Conservation (phyloP, 2,329 filamentous ascomycete genomes). For the Neopestalotiopsis sp. region DNA sequence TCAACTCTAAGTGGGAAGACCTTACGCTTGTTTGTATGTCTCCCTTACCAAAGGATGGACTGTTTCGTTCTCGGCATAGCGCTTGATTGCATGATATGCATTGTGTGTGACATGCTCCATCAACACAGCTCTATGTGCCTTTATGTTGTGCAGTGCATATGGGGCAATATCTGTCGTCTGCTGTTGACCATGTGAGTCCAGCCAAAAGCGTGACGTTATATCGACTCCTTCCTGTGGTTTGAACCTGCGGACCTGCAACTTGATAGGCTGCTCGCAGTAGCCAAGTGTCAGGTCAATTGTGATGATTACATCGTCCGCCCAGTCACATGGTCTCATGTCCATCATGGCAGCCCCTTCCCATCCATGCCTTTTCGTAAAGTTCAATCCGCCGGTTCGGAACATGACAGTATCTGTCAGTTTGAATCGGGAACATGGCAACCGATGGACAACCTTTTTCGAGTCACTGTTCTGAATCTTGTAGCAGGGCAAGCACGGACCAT, state of each 20-base stretch:
- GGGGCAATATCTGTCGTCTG: conserved; percentile 38
- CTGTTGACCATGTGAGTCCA: conserved; percentile 34
- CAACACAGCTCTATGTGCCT: conserved; percentile 40
- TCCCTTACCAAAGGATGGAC: conserved; percentile 35
- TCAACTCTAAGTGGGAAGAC: background rate
- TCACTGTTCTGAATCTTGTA: conserved; percentile 37
- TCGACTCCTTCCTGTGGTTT: conserved; percentile 28
- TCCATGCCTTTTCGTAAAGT: conserved; percentile 44
- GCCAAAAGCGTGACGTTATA: conserved; percentile 40
- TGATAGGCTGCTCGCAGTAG: conserved; percentile 42
- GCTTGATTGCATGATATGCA: conserved; percentile 34
- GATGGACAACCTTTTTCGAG: conserved; percentile 55
- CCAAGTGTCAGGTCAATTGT: conserved; percentile 47
- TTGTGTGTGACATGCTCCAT: conserved; percentile 41
- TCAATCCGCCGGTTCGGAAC: conserved; percentile 49
- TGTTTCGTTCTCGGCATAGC: conserved; percentile 37
- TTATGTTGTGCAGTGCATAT: conserved; percentile 48
- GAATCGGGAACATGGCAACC: conserved; percentile 48
- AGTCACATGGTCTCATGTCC: conserved; percentile 43
- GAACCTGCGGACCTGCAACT: conserved; percentile 49
- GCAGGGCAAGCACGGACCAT: conserved; percentile 47
- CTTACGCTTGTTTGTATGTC: conserved; percentile 38
- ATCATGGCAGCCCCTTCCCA: conserved; percentile 48
- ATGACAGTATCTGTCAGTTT: conserved; percentile 48
- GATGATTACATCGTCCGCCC: conserved; percentile 31